phyloP scores from a whole-genome alignment of 2,329 filamentous ascomycete species.

The Ophiognomonia clavigignenti-juglandacearum region DNA sequence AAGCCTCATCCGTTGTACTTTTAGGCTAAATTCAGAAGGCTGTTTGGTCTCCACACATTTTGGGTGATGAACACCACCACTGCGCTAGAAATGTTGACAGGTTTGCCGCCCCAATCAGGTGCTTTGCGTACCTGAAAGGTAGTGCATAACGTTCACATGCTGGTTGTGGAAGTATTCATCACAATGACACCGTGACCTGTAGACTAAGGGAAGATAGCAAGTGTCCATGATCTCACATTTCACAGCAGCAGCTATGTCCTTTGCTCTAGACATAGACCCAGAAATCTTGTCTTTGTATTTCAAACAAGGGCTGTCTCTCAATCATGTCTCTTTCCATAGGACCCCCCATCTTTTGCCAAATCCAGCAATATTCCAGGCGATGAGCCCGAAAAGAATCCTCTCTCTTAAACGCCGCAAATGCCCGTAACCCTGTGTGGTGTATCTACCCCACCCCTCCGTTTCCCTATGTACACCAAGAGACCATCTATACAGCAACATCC shows the following conservation, averaged over 20 bases:
- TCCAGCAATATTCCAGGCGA: not conserved
- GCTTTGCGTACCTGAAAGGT: too few species aligned
- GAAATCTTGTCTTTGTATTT: not conserved
- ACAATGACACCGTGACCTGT: too few species aligned
- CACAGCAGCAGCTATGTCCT: too few species aligned
- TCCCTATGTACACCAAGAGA: not conserved
- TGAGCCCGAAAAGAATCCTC: not conserved
- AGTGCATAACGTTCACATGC: not conserved
- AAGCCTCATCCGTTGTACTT: too few species aligned
- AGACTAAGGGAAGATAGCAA: too few species aligned
- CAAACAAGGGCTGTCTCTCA: not conserved
- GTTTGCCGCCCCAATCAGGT: conserved; percentile 16
- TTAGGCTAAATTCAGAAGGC: conserved; percentile 14
- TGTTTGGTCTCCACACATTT: too few species aligned
- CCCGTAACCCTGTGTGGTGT: conserved; percentile 3
- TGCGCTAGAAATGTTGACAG: conserved; percentile 5
- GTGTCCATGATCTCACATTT: too few species aligned
- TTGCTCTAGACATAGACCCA: too few species aligned
- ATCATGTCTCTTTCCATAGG: too few species aligned
- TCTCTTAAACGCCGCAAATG: conserved; percentile 15
- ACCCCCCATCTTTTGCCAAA: not conserved
- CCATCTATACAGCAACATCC: not conserved
- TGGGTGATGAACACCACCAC: too few species aligned
- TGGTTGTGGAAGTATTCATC: too few species aligned
- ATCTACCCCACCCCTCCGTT: conserved; percentile 3